Evolutionary conservation across 768 basidiomycete genomes (phyloP), one percentile per base, ranked within the genome.

Genomic region (Cubamyces lactineus): DNA sequence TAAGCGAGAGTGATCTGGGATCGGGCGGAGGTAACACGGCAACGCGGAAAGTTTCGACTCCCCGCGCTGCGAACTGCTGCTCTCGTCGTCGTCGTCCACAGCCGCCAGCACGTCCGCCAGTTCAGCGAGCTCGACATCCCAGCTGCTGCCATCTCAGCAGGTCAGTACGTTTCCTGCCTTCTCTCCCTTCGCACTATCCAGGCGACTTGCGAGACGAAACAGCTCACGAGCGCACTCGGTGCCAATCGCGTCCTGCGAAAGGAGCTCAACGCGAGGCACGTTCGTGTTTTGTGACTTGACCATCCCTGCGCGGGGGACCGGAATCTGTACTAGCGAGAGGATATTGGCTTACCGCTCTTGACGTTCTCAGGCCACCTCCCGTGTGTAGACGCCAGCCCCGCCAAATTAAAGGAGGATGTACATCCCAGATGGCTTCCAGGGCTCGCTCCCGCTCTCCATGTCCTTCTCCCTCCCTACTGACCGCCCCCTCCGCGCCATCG

Each of bases 401-500:
- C 43, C 41, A 49, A 39, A 59, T 40, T 54, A 63, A 53, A 57
- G 47, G 45, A 54, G 16, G 41, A 64, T 64, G 63, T 64, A 64
- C 45, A 45, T 64, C 49, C 59, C 63, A 23, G 43, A 41, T 21
- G 23, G 9, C 53, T 9, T 38, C 53, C 60, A 30, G 45, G 17
- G 45, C 39, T 24, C 39, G 13, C 57, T 28, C 39, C n/a, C 39
- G 13, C 57, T 28, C 19, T 40, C 56, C 39, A 38, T 61, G 46
- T 23, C 47, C 61, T 45, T 63, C 53, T 21, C 61, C 24, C 69
- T 64, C 62, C 49, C 66, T 41, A 52, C 63, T 5, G 63, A 66
- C 67, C 53, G 38, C 13, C 57, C 66, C 61, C 64, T 72, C 48
- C 41, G 57, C 23, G 52, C 53, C 7, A 38, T 69, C 60, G 38